Evolutionary conservation across 176 grass and related monocot species (phyloP).

Genomic region (Carex pumila): DNA sequence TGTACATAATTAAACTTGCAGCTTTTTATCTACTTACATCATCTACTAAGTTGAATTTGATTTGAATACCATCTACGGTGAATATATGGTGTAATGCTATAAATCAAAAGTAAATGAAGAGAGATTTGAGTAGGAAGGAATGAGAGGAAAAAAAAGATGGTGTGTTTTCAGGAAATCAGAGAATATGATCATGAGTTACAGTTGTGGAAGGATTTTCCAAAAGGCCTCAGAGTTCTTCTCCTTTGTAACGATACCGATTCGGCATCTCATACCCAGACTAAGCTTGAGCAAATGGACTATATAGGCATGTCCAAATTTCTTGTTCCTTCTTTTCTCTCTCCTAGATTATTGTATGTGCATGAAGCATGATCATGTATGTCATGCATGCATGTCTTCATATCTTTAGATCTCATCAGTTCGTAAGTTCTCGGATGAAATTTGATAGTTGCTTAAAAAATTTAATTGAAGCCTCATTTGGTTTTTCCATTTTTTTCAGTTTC

Average conservation of each 20-base stretch:
- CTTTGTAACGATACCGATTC: slow-evolving; percentile 21
- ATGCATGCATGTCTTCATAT: neutral
- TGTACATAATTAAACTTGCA: neutral
- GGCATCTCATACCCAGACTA: slow-evolving; percentile 23
- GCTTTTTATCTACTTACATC: neutral
- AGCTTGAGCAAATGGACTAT: slow-evolving; percentile 34
- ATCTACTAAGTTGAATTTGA: neutral
- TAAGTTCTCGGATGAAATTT: neutral
- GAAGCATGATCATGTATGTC: neutral
- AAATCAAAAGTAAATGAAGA: neutral
- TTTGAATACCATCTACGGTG: neutral
- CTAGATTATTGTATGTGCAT: neutral
- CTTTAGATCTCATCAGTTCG: neutral
- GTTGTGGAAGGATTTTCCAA: slow-evolving; percentile 46
- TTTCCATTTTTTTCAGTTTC: slow-evolving; percentile 21
- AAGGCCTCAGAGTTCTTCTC: slow-evolving; percentile 37
- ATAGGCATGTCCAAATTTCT: slow-evolving; percentile 13
- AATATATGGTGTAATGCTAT: neutral
- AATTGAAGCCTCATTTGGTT: neutral
- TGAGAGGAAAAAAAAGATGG: slow-evolving; percentile 18
- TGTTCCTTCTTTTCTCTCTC: neutral
- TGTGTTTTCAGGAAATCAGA: slow-evolving; percentile 14
- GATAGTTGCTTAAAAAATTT: neutral
- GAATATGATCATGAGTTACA: slow-evolving; percentile 23
- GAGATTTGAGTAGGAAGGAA: slow-evolving; percentile 8